These are phyloP conservation scores for Aquilaria agallochum DNA, from an alignment of 441 rosid species.

Conservation along the genomic window DNA sequence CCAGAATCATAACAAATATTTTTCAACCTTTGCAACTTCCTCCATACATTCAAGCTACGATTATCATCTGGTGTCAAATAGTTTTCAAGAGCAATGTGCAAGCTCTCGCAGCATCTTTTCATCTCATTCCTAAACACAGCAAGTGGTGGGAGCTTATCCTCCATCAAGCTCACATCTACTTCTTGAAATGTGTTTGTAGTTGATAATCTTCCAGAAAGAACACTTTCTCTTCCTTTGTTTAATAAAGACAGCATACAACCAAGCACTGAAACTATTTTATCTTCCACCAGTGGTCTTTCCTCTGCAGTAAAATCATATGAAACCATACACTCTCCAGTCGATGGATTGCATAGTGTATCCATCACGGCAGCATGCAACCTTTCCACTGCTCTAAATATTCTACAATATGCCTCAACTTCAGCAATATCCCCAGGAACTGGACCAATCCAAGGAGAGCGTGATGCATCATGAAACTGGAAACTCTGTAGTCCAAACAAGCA, in stretches of 20 bases:
- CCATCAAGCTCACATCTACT: constrained; percentile 49
- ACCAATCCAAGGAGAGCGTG: constrained; percentile 83
- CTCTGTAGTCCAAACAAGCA: constrained; percentile 33
- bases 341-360: constrained; percentile 92
- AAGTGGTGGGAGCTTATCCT: constrained; percentile 83
- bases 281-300: constrained; percentile 88
- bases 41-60: constrained; percentile 72
- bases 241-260: constrained; percentile 89
- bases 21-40: constrained; percentile 89
- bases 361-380: constrained; percentile 78
- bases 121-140: constrained; percentile 88
- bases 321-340: constrained; percentile 87
- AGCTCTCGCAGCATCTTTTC: constrained; percentile 96
- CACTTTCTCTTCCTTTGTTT: constrained; percentile 85
- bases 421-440: constrained; percentile 98
- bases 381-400: constrained; percentile 90
- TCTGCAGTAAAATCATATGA: constrained; percentile 73
- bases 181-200: constrained; percentile 40
- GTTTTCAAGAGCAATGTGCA: constrained; percentile 89
- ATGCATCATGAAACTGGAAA: constrained; percentile 48
- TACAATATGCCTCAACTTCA: constrained; percentile 95
- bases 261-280: constrained; percentile 87
- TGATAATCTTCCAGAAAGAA: constrained; percentile 86
- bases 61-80: constrained; percentile 73
- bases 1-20: constrained; percentile 93